These are phyloP conservation scores for Gossypium raimondii DNA, from an alignment of 345 rosid species.

Conservation along the genomic window DNA sequence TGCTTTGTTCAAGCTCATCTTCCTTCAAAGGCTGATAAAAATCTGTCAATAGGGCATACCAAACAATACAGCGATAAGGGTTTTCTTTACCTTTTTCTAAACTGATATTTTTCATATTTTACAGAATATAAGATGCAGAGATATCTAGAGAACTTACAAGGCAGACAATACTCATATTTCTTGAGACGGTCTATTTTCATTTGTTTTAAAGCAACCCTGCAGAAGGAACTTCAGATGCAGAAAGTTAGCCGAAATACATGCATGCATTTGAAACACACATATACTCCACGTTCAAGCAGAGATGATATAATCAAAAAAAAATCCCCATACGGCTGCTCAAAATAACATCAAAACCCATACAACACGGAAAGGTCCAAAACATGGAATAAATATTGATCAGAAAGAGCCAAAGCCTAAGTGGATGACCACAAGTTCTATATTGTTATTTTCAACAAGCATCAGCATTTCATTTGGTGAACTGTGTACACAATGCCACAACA, in stretches of 20 bases:
- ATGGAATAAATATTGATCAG: not conserved
- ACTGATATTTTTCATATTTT: not conserved
- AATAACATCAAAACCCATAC: not conserved
- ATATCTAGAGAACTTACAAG: slow-evolving; percentile 64
- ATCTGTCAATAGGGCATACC: slow-evolving; percentile 40
- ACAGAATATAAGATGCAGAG: slow-evolving; percentile 3
- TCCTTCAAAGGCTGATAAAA: slow-evolving; percentile 87
- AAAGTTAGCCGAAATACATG: not conserved
- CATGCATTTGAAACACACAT: not conserved
- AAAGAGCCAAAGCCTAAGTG: not conserved
- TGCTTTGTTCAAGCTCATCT: slow-evolving; percentile 82
- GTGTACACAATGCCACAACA: not conserved
- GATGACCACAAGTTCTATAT: not conserved
- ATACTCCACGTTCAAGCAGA: not conserved
- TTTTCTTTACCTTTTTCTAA: not conserved
- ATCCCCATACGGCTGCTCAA: not conserved
- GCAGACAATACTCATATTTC: slow-evolving; percentile 89
- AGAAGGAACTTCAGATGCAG: slow-evolving; percentile 23
- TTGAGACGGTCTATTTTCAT: slow-evolving; percentile 82
- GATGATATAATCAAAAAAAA: not conserved
- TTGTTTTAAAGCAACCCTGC: slow-evolving; percentile 87
- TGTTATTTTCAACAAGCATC: slow-evolving; percentile 1
- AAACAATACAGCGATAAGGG: not conserved
- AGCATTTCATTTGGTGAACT: not conserved
- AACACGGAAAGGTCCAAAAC: not conserved